Evolutionary conservation across 352 stramenopile species (phyloP), one percentile per base, ranked within the genome.

Genomic region (Phytophthora tentaculata): DNA sequence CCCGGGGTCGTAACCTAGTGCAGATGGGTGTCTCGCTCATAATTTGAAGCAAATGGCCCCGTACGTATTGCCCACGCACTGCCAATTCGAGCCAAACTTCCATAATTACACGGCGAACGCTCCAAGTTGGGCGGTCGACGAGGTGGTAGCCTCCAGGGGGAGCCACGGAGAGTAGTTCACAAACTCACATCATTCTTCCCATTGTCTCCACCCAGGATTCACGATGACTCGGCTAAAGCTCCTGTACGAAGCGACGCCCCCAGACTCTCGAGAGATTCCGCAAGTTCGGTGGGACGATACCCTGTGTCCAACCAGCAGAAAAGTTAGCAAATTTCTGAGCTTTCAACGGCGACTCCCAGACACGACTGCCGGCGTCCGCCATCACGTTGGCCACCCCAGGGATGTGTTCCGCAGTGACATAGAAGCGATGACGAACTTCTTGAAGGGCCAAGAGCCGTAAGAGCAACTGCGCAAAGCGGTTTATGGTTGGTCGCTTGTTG

Each of bases 1-100:
- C 0, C 64, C 56, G 9, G 64, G 64, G 17, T 71, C 56, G 32
- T 74, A 74, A 4, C 60, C 66, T 1, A 56, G 24, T 2, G 58
- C 56, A 44, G 57, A 51, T 9, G 32, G 24, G 22, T 65, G 63
- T 12, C 48, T 20, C 1, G 49, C 49, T 9, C 39, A 61, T 8
- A 65, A 23, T 17, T 65, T 57, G 8, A 20, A 8, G 14, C 56
- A 71, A 17, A 61, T 64, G 1, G 49, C 56, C 0, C 13, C 14
- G 20, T 71, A 65, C 0, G 39, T 22, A 26, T 65, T 65, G 16
- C 50, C 50, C 17, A n/a, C n/a, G n/a, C n/a, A n/a, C 9, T 32
- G 28, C 28, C 28, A 8, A 32, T 5, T 32, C 28, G 9, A 9
- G 5, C 28, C 28, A 32, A 9, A 32, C 28, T 32, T 5, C 28